Base-by-base conservation (phyloP, 176 grass and related monocot genomes). In the Aegilops longissima region DNA sequence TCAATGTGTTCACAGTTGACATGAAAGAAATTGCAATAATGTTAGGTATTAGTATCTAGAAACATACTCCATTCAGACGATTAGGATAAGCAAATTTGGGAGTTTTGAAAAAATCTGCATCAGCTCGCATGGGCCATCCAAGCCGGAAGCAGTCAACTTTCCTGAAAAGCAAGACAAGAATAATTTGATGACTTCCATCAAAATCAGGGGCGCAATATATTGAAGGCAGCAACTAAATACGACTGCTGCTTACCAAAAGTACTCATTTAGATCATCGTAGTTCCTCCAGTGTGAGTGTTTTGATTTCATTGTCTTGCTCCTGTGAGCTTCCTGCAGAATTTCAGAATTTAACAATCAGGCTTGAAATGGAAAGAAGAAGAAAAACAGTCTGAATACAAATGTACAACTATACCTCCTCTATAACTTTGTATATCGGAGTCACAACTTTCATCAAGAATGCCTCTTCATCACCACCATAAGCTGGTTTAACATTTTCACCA, bases 241-340 rank as follows among this genome's bases (percentile, higher is more conserved):
- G 18, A 58, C 36, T 47, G 12, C 63, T 16, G 0, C 84, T 77
- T 86, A 98, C 96, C 94, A 99, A 80, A 99, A 99, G 83, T 99
- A 96, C 49, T 99, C 97, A 87, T 96, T 99, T 12, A 99, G 84
- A 96, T 99, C 94, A 87, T 99, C 97, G 70, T 99, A 99, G 72
- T 99, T 99, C 73, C 94, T 94, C 97, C 97, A 99, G 62, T 99
- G 90, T 34, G 94, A 99, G 86, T 96, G 97, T 61, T 99, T 99
- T 70, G 94, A 99, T 85, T 81, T 96, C 56, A 94, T 89, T 45
- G 67, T 88, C 80, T 93, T 94, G 87, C 97, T 96, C 80, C 80
- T 89, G 51, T 91, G 87, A 61, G 97, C 94, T 94, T 99, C 97
- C 94, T 99, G 86, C 79, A 86, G 75, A 84, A 31, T 70, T 86